These are phyloP conservation scores for Furcasterigmium sp. DNA, from an alignment of 2,329 filamentous ascomycete genomes.

Conservation along the genomic window DNA sequence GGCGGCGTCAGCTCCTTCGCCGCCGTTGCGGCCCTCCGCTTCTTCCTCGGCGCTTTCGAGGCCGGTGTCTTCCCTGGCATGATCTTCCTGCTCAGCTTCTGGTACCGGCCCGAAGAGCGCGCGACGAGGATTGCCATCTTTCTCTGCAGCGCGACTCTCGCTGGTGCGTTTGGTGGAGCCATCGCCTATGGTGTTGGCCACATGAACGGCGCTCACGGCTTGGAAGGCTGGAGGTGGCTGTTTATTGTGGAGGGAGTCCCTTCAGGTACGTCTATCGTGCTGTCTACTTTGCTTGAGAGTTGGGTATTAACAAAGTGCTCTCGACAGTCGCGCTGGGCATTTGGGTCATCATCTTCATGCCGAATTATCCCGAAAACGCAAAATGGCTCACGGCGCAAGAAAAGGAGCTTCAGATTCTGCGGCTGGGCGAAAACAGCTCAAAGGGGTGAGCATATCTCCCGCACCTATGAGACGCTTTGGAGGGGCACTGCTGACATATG, in stretches of 20 bases:
- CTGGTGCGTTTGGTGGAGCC: constrained; percentile 58
- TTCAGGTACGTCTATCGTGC: background rate
- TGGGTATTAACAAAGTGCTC: background rate
- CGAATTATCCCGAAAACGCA: constrained; percentile 17
- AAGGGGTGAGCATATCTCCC: background rate
- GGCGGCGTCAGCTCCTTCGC: constrained; percentile 10
- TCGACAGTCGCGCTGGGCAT: constrained; percentile 55
- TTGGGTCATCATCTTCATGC: constrained; percentile 44
- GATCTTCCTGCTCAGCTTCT: constrained; percentile 57
- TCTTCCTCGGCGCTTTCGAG: constrained; percentile 51
- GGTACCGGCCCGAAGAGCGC: constrained; percentile 46
- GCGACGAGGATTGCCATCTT: constrained; percentile 50
- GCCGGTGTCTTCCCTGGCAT: constrained; percentile 57
- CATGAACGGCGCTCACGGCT: constrained; percentile 46
- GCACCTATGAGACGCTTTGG: too few relatives aligned
- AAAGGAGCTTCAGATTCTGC: background rate
- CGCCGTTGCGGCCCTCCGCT: constrained; percentile 27
- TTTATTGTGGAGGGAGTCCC: constrained; percentile 23
- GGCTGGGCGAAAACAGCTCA: background rate
- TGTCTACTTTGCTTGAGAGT: background rate
- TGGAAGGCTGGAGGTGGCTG: constrained; percentile 45
- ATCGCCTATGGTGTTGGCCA: constrained; percentile 55
- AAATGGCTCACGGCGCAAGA: constrained; percentile 20
- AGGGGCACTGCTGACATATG: background rate
- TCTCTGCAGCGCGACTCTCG: constrained; percentile 66